Evolutionary conservation across 2,329 filamentous ascomycete genomes (phyloP).

Genomic region (Colletotrichum chrysophilum): DNA sequence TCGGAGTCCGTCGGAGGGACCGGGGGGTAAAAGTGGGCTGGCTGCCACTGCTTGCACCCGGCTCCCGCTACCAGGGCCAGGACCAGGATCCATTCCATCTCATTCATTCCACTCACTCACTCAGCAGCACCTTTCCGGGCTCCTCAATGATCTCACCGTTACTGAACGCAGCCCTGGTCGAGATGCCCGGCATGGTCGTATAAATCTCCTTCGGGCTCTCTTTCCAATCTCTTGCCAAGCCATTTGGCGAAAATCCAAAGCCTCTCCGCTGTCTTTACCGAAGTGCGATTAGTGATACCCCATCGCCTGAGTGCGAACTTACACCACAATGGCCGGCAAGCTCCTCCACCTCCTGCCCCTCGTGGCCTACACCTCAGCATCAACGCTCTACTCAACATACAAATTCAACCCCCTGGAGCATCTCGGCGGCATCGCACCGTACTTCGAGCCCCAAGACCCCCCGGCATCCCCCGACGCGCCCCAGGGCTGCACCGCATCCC

Average conservation of each 20-base stretch:
- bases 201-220: neutral
- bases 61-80: neutral
- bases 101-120: neutral
- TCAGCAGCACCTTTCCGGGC: neutral
- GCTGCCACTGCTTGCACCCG: neutral
- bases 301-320: neutral
- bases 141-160: slow-evolving; percentile 6
- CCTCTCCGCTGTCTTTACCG: neutral
- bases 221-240: fast-evolving
- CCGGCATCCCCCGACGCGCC: slow-evolving; percentile 47
- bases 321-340: neutral
- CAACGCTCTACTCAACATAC: slow-evolving; percentile 49
- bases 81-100: neutral
- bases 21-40: neutral
- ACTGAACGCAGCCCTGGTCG: neutral
- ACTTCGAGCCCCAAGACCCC: slow-evolving; percentile 60
- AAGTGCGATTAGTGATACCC: neutral
- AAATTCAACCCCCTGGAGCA: slow-evolving; percentile 60
- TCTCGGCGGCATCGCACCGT: slow-evolving; percentile 60
- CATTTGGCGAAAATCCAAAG: neutral
- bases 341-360: slow-evolving; percentile 1
- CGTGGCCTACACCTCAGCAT: slow-evolving; percentile 17
- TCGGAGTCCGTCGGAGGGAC: neutral
- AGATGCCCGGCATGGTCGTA: neutral
- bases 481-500: slow-evolving; percentile 53